Conservation (phyloP, 2,329 filamentous ascomycete genomes). For the Westerdykella ornata region DNA sequence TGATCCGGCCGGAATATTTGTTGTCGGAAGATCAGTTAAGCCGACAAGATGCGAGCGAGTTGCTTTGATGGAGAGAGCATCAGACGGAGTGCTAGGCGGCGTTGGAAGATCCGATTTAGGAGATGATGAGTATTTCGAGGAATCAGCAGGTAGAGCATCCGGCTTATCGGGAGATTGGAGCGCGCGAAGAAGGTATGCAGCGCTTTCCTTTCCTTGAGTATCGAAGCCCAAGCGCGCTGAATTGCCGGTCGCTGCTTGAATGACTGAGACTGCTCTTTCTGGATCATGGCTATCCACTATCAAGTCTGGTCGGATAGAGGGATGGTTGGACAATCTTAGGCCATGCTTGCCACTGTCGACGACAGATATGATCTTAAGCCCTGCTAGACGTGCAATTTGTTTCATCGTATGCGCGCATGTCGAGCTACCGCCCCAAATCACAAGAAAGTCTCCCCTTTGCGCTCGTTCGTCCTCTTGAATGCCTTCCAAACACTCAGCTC, state of each 20-base stretch:
- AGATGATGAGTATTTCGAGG: slow-evolving; percentile 2
- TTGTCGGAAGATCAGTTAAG: slow-evolving; percentile 60
- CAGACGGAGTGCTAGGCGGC: slow-evolving; percentile 26
- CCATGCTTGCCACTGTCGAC: slow-evolving; percentile 64
- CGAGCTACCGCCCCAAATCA: slow-evolving; percentile 67
- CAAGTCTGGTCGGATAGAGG: slow-evolving; percentile 51
- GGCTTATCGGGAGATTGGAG: slow-evolving; percentile 32
- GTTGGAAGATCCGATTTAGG: slow-evolving; percentile 12
- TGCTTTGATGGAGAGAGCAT: slow-evolving; percentile 19
- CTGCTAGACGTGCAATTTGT: slow-evolving; percentile 61
- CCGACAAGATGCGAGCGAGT: slow-evolving; percentile 55
- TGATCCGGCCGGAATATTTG: slow-evolving; percentile 39
- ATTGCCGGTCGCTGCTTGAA: slow-evolving; percentile 52
- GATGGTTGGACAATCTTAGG: slow-evolving; percentile 28
- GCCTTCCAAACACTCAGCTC: slow-evolving; percentile 55
- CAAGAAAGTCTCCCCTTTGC: slow-evolving; percentile 59
- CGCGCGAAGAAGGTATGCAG: slow-evolving; percentile 51
- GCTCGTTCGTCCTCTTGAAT: slow-evolving; percentile 51
- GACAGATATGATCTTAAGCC: slow-evolving; percentile 58
- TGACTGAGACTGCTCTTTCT: slow-evolving; percentile 57
- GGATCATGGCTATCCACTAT: slow-evolving; percentile 63
- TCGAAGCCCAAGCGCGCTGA: slow-evolving; percentile 62
- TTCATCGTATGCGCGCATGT: slow-evolving; percentile 61
- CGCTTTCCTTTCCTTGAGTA: slow-evolving; percentile 59
- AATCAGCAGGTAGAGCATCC: slow-evolving; percentile 11